A percentile compares a stretch with the other conserved stretches of the same genome.
phyloP scores from a whole-genome alignment of 2,329 filamentous ascomycete genomes.

The Pseudomassariella vexata region DNA sequence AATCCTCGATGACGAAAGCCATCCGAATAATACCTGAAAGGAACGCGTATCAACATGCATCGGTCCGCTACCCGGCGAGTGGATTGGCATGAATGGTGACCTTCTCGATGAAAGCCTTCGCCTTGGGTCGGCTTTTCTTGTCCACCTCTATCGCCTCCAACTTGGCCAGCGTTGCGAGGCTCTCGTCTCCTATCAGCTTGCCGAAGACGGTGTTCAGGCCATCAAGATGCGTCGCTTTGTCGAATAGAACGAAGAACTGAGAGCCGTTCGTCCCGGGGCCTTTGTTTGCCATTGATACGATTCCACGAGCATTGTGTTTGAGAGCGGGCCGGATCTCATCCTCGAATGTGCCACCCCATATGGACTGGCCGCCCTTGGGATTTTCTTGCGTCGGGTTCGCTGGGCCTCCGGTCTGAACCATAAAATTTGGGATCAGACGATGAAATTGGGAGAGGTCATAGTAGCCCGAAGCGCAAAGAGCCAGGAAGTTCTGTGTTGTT shows the following conservation, averaged over 20 bases:
- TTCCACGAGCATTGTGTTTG: conserved; percentile 61
- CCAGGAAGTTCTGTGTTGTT: conserved; percentile 70
- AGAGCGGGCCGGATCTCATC: conserved; percentile 73
- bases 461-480: conserved; percentile 73
- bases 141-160: conserved; percentile 70
- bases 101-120: conserved; percentile 59
- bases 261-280: conserved; percentile 68
- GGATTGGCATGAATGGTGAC: conserved; percentile 78
- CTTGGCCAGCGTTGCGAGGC: conserved; percentile 59
- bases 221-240: conserved; percentile 73
- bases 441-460: conserved; percentile 74
- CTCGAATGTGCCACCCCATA: conserved; percentile 69
- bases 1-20: too few species aligned
- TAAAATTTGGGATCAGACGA: conserved; percentile 75
- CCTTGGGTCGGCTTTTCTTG: conserved; percentile 69
- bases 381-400: conserved; percentile 48
- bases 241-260: conserved; percentile 78
- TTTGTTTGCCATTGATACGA: conserved; percentile 76
- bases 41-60: too few species aligned
- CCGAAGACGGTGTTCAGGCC: conserved; percentile 83
- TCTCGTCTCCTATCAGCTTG: conserved; percentile 61
- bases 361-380: conserved; percentile 64
- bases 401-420: conserved; percentile 69
- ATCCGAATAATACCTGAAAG: too few species aligned
- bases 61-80: too few species aligned